Evolutionary conservation across 1,284 basidiomycete genomes (phyloP), one percentile per base, ranked within the genome.

Genomic region (Heterobasidion irregulare): DNA sequence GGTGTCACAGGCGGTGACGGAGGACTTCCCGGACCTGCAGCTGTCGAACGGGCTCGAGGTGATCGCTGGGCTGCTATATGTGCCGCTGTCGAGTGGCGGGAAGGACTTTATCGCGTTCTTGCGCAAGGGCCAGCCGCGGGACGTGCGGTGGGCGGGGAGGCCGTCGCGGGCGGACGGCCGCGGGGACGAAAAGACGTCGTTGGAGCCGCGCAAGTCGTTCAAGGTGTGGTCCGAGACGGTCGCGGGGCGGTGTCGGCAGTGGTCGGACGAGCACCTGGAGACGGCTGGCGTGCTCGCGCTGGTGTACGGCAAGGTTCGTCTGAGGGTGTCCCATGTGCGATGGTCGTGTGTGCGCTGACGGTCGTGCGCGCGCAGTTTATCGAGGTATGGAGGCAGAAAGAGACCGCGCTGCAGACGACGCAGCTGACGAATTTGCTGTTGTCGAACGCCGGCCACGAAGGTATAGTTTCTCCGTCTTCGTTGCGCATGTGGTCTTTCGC

Each of bases 381-480:
- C 61, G 87, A 90, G 65, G 91, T 94, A 2, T 94, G 92, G 92
- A 73, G 92, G 61, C 86, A 94, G 66, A 91, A 92, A 64, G 89
- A 94, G 69, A 82, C 75, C 46, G 89, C 89, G 13, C 69, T 92
- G 59, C 83, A 84, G 65, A 82, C 82, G 12, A 93, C 85, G 52
- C 89, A 88, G 66, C 72, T 94, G 53, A 92, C 91, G 15, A 86
- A 86, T 54, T 72, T 94, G 3, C 65, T 95, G 48, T 71, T 94
- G 15, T 89, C 89, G n/a, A 94, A 95, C 68, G 92, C 92, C 6
- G 89, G 83, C 61, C 92, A 94, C 67, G 92, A 94, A 75, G 88
- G 90, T 79, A 65, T 18, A 45, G 33, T 46, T 3, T 36, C 2
- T 8, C 4, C 19, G 9, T 41, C 38, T 41, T 41, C 12, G n/a